Conservation (phyloP, 2,329 filamentous ascomycete genomes). For the Penicillium crustosum region DNA sequence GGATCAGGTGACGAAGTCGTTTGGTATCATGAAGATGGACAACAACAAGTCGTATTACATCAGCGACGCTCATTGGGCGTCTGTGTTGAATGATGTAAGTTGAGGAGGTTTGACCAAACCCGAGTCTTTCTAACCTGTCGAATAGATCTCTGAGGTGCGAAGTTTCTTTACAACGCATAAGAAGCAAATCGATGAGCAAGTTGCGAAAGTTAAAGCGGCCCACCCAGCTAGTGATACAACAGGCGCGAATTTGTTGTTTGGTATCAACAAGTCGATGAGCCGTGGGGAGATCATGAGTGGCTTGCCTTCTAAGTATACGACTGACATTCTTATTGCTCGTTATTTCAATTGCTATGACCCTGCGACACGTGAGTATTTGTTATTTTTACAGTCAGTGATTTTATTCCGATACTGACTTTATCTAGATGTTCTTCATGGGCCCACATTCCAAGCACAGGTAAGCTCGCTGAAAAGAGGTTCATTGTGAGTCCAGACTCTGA, state of each 20-base stretch:
- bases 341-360: slow-evolving; percentile 84
- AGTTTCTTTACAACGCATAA: slow-evolving; percentile 85
- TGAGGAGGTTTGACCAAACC: background rate
- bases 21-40: slow-evolving; percentile 82
- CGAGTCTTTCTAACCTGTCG: background rate
- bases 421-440: slow-evolving; percentile 71
- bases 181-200: slow-evolving; percentile 81
- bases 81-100: slow-evolving; percentile 67
- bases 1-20: slow-evolving; percentile 68
- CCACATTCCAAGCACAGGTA: slow-evolving; percentile 77
- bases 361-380: slow-evolving; percentile 54
- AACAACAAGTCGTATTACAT: slow-evolving; percentile 76
- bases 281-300: slow-evolving; percentile 75
- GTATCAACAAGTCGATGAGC: slow-evolving; percentile 66
- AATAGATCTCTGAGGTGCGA: slow-evolving; percentile 83
- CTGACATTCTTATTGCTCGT: slow-evolving; percentile 80
- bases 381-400: background rate
- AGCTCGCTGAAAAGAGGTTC: slow-evolving; percentile 3
- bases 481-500: slow-evolving; percentile 9
- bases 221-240: slow-evolving; percentile 57
- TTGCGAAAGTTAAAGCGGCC: slow-evolving; percentile 70
- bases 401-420: background rate
- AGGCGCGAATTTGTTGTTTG: slow-evolving; percentile 77
- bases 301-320: slow-evolving; percentile 75
- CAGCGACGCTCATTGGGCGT: slow-evolving; percentile 81